Evolutionary conservation across 805 yeast species (phyloP).

Genomic region (Metschnikowia matae): DNA sequence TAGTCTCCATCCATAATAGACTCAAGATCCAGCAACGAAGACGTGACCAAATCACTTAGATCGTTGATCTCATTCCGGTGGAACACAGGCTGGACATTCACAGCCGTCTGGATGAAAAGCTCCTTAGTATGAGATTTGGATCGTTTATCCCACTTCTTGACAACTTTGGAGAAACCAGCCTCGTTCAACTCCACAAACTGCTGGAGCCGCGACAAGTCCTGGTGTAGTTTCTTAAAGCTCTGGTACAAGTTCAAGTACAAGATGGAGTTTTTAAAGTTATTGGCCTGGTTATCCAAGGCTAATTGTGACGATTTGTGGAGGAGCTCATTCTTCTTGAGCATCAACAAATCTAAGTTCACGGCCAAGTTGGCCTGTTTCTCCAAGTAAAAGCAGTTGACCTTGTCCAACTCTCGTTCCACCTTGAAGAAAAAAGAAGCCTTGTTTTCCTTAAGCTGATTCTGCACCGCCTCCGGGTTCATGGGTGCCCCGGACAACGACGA

Average conservation of each 20-base stretch:
- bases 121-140: constrained; percentile 94
- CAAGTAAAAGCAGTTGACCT: constrained; percentile 86
- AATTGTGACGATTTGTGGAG: constrained; percentile 26
- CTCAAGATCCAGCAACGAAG: constrained; percentile 68
- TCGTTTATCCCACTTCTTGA: constrained; percentile 97
- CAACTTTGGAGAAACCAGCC: constrained; percentile 91
- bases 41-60: constrained; percentile 72
- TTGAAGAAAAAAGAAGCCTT: constrained; percentile 87
- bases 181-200: constrained; percentile 94
- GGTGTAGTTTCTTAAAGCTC: constrained; percentile 82
- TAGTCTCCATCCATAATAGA: constrained; percentile 47
- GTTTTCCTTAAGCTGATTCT: constrained; percentile 68
- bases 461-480: constrained; percentile 24
- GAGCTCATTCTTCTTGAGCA: constrained; percentile 61
- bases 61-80: constrained; percentile 83
- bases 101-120: constrained; percentile 84
- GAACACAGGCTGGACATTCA: constrained; percentile 94
- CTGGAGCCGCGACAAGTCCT: constrained; percentile 82
- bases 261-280: constrained; percentile 60
- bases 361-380: constrained; percentile 88
- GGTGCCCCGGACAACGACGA: constrained; percentile 18
- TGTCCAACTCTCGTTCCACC: constrained; percentile 90
- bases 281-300: constrained; percentile 12
- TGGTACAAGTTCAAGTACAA: constrained; percentile 80
- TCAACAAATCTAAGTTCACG: constrained; percentile 69